phyloP scores from a whole-genome alignment of 768 basidiomycete species.

The Macrolepiota albuminosa region DNA sequence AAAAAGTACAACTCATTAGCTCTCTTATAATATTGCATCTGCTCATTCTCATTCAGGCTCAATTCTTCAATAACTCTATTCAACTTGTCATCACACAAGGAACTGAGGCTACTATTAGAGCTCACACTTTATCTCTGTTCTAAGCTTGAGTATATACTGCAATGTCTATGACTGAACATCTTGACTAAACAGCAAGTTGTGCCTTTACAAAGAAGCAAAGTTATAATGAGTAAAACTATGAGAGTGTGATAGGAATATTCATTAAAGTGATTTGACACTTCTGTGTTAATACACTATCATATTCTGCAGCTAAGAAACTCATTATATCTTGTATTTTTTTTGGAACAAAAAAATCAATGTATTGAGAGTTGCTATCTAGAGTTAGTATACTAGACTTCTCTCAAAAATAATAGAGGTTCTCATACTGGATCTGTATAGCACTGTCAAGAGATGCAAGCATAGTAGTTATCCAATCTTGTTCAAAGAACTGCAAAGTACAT shows the following conservation, averaged over 20 bases:
- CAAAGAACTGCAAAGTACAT: conserved; percentile 51
- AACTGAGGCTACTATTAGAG: conserved; percentile 25
- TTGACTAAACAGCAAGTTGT: conserved; percentile 11
- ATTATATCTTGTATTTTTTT: conserved; percentile 9
- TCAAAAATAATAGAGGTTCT: background rate
- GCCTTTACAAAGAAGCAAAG: conserved; percentile 17
- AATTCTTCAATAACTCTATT: conserved; percentile 79
- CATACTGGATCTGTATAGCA: background rate
- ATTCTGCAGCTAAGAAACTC: conserved; percentile 40
- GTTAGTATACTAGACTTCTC: conserved; percentile 8
- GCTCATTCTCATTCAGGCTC: conserved; percentile 80
- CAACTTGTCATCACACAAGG: conserved; percentile 37
- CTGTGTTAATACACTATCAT: conserved; percentile 42
- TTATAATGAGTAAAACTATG: conserved; percentile 14
- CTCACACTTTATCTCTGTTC: conserved; percentile 27
- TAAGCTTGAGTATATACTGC: background rate
- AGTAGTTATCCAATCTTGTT: conserved; percentile 63
- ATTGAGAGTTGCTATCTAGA: conserved; percentile 9
- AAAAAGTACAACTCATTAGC: conserved; percentile 77
- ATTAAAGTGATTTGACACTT: conserved; percentile 17
- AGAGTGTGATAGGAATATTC: conserved; percentile 7
- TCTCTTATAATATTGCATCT: conserved; percentile 85
- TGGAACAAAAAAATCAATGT: conserved; percentile 14
- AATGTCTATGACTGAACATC: background rate
- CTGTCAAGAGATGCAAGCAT: conserved; percentile 24